Percentiles rank a stretch among this genome's conserved stretches.
Evolutionary conservation across 805 yeast species (phyloP).

Genomic region (Schwanniomyces pseudopolymorphus): DNA sequence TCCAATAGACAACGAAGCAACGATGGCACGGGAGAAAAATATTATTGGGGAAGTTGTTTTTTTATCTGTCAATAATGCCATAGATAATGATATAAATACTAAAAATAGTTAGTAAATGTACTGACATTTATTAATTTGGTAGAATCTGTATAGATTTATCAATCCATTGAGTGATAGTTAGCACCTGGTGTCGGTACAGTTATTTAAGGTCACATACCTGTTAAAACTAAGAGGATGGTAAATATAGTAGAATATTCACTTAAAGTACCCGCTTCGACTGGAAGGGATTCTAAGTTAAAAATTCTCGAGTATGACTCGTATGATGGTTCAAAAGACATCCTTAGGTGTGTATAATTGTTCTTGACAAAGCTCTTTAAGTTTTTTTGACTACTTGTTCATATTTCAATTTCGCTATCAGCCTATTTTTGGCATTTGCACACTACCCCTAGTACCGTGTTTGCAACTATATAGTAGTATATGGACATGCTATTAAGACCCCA

Average conservation of each 20-base stretch:
- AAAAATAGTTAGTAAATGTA: neutral
- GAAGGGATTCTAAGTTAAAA: slow-evolving; percentile 19
- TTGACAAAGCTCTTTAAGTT: neutral
- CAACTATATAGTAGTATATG: no score
- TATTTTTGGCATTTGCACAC: neutral
- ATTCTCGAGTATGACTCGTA: slow-evolving; percentile 25
- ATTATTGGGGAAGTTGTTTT: slow-evolving; percentile 21
- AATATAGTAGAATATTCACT: slow-evolving; percentile 14
- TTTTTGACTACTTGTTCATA: neutral
- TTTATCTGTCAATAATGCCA: slow-evolving; percentile 27
- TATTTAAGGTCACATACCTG: slow-evolving; percentile 17
- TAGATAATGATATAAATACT: slow-evolving; percentile 30
- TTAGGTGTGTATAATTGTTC: neutral
- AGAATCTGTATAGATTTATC: neutral
- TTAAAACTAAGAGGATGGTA: slow-evolving; percentile 21
- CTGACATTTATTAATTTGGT: neutral
- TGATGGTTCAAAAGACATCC: slow-evolving; percentile 21
- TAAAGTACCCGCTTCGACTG: slow-evolving; percentile 21
- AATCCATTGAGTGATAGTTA: neutral
- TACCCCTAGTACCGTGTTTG: neutral
- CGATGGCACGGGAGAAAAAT: slow-evolving; percentile 27
- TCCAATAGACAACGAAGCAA: slow-evolving; percentile 40
- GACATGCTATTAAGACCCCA: no score
- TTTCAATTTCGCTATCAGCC: neutral
- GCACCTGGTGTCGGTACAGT: neutral